Conservation (phyloP, 805 yeast genomes). For the Metschnikowia cerradonensis region DNA sequence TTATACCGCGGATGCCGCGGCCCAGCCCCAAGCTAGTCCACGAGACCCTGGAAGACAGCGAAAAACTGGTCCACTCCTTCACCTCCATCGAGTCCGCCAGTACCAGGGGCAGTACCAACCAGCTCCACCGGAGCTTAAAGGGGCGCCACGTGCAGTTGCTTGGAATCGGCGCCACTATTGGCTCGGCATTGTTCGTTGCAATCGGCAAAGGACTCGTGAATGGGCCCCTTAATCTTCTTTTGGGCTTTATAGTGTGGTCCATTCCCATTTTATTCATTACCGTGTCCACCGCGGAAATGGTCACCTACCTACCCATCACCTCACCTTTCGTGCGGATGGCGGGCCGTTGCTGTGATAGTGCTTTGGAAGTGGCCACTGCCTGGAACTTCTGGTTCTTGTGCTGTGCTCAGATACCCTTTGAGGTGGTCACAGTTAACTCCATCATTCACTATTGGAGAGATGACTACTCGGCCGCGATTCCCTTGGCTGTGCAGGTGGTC, state of each 20-base stretch:
- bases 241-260: conserved; percentile 67
- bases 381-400: conserved; percentile 78
- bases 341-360: conserved; percentile 71
- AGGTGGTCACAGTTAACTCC: conserved; percentile 74
- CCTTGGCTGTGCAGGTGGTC: conserved; percentile 61
- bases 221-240: conserved; percentile 66
- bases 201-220: conserved; percentile 59
- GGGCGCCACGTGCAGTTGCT: conserved; percentile 75
- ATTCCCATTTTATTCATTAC: conserved; percentile 65
- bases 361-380: conserved; percentile 70
- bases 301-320: conserved; percentile 67
- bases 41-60: background rate
- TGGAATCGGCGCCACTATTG: conserved; percentile 79
- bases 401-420: conserved; percentile 77
- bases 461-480: conserved; percentile 68
- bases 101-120: conserved; percentile 11
- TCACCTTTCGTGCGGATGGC: conserved; percentile 76
- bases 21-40: background rate
- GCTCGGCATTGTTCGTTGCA: conserved; percentile 74
- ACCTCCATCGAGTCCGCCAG: conserved; percentile 9
- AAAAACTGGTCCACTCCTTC: conserved; percentile 3
- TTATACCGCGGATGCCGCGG: conserved; percentile 16
- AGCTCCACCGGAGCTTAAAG: conserved; percentile 43
- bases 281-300: conserved; percentile 73
- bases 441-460: conserved; percentile 79